These are phyloP conservation scores for Stagonosporopsis vannaccii DNA, from an alignment of 2,329 filamentous ascomycete genomes.

Conservation along the genomic window DNA sequence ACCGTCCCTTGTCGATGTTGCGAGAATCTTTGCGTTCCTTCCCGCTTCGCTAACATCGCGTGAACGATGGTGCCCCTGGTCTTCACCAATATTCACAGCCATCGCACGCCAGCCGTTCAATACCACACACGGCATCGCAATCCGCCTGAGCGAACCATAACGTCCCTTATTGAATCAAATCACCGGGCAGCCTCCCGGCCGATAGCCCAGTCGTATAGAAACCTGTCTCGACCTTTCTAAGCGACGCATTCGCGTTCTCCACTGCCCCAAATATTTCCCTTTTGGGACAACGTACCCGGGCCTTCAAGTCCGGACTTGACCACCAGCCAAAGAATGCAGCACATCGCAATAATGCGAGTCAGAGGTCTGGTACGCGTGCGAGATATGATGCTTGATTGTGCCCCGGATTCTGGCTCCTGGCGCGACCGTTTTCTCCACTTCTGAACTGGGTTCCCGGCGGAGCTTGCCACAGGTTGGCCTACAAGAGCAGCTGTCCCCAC, in stretches of 20 bases:
- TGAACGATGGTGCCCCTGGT: no score
- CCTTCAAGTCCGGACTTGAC: neutral
- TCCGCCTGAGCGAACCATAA: neutral
- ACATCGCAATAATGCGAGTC: neutral
- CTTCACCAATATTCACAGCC: no score
- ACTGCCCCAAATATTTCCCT: slow-evolving; percentile 14
- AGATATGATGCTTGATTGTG: slow-evolving; percentile 8
- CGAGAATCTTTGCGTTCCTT: no score
- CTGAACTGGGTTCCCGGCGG: slow-evolving; percentile 10
- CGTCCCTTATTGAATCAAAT: neutral
- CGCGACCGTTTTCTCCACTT: slow-evolving; percentile 20
- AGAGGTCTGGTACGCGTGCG: neutral
- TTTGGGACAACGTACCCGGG: slow-evolving; percentile 16
- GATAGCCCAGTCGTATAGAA: neutral
- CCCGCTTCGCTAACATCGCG: no score
- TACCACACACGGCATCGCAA: no score
- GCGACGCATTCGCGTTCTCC: neutral
- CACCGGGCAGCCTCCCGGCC: neutral
- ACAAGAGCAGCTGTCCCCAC: slow-evolving; percentile 13
- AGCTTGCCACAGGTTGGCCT: slow-evolving; percentile 5
- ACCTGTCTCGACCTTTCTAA: neutral
- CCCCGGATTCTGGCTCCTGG: neutral
- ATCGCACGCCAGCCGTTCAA: no score
- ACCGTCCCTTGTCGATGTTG: no score
- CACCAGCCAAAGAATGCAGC: neutral